Evolutionary conservation across 2,329 filamentous ascomycete species (phyloP).

Genomic region (Hymenoscyphus fructigenus): DNA sequence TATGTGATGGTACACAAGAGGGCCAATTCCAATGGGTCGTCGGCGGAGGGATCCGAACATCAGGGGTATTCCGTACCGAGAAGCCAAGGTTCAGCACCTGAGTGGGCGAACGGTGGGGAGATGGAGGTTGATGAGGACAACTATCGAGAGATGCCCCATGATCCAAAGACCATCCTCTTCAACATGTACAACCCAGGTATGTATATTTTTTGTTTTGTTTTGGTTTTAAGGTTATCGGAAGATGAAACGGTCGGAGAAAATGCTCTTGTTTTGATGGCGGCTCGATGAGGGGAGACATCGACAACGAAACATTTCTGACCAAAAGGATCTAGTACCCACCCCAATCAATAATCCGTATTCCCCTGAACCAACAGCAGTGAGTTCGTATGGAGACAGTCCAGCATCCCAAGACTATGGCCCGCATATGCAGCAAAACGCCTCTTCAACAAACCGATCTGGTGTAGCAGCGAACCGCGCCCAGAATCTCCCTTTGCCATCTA

Average conservation of each 20-base stretch:
- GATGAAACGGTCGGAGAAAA: background rate
- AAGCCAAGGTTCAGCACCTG: constrained; percentile 12
- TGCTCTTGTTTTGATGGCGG: background rate
- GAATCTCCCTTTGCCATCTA: background rate
- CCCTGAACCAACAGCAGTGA: constrained; percentile 7
- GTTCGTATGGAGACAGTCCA: constrained; percentile 7
- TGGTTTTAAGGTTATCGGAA: background rate
- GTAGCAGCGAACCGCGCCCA: background rate
- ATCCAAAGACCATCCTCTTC: constrained; percentile 14
- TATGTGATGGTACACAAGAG: constrained; percentile 19
- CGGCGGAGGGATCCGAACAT: constrained; percentile 12
- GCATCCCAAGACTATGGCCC: constrained; percentile 11
- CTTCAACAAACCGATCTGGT: background rate
- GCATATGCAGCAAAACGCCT: constrained; percentile 10
- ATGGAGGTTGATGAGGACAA: constrained; percentile 16
- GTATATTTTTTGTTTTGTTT: background rate
- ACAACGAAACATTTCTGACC: background rate
- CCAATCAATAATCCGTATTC: constrained; percentile 12
- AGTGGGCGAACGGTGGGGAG: constrained; percentile 15
- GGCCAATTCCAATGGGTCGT: constrained; percentile 10
- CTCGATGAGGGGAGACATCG: background rate
- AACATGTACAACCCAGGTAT: constrained; percentile 15
- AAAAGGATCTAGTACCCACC: constrained; percentile 8
- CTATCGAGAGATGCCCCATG: constrained; percentile 13
- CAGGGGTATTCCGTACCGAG: constrained; percentile 14